These are phyloP conservation scores for Apophysomyces sp. DNA, from an alignment of 371 early-diverging fungal genomes.

Conservation along the genomic window DNA sequence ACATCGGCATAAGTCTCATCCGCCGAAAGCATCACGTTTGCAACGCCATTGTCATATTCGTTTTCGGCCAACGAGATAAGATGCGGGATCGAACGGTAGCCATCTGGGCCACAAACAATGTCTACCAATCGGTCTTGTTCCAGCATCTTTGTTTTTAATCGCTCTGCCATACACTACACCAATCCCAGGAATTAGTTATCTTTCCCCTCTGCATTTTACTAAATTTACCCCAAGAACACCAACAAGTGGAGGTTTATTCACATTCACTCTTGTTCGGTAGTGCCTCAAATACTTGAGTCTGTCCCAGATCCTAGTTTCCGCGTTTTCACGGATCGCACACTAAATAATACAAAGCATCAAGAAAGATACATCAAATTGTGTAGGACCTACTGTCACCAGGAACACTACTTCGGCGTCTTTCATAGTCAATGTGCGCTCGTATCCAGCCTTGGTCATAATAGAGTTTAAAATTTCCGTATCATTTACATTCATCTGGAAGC, in stretches of 20 bases:
- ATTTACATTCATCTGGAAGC: constrained; percentile 70
- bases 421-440: constrained; percentile 53
- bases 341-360: constrained; percentile 2
- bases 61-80: constrained; percentile 64
- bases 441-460: constrained; percentile 71
- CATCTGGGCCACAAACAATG: constrained; percentile 82
- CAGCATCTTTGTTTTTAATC: constrained; percentile 71
- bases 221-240: constrained; percentile 71
- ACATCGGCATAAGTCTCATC: constrained; percentile 86
- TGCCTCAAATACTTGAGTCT: constrained; percentile 62
- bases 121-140: constrained; percentile 75
- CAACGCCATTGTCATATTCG: constrained; percentile 66
- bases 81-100: constrained; percentile 75
- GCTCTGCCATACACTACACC: constrained; percentile 70
- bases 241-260: constrained; percentile 62
- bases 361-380: not conserved
- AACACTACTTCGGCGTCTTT: constrained; percentile 72
- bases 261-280: constrained; percentile 47
- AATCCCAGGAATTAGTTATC: not conserved
- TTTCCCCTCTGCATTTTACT: not conserved
- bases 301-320: constrained; percentile 76
- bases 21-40: constrained; percentile 81
- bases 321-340: constrained; percentile 81
- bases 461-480: constrained; percentile 81
- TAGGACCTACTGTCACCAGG: constrained; percentile 60